A percentile compares a stretch with the other conserved stretches of the same genome.
Conservation (phyloP, 306 rosid species). For the Vigna reflexopilosa region DNA sequence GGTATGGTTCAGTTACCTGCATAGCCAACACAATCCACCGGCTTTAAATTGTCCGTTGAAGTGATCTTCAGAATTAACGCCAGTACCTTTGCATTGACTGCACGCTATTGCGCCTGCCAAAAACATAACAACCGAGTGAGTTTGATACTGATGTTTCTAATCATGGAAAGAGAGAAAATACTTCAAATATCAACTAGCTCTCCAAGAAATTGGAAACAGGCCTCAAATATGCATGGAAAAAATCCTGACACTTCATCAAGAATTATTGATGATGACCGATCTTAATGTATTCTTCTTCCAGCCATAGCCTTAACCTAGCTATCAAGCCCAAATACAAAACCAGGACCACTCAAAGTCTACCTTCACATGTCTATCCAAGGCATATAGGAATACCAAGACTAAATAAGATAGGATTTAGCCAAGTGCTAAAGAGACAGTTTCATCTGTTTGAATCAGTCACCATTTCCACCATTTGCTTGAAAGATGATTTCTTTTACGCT, state of each 20-base stretch:
- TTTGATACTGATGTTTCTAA: conserved; percentile 19
- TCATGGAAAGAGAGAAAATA: background rate
- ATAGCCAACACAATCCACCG: conserved; percentile 94
- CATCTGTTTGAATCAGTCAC: too few species aligned
- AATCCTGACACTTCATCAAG: background rate
- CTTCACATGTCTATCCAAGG: too few species aligned
- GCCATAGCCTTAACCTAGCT: too few species aligned
- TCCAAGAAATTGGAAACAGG: conserved; percentile 13
- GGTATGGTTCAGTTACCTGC: conserved; percentile 69
- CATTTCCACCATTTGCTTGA: too few species aligned
- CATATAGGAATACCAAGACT: too few species aligned
- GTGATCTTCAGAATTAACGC: conserved; percentile 90
- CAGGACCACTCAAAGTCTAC: too few species aligned
- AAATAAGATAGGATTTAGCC: too few species aligned
- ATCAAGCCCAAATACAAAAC: too few species aligned
- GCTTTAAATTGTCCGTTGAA: conserved; percentile 94
- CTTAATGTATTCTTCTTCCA: too few species aligned
- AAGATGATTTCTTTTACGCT: too few species aligned
- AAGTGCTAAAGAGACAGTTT: too few species aligned
- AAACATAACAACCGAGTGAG: conserved; percentile 20
- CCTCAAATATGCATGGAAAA: conserved; percentile 27
- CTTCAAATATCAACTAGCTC: background rate
- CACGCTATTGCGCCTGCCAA: conserved; percentile 71
- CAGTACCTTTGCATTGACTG: conserved; percentile 81
- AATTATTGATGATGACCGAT: background rate